Evolutionary conservation across 441 rosid genomes (phyloP), one percentile per base, ranked within the genome.

Genomic region (Macaranga tanarius): DNA sequence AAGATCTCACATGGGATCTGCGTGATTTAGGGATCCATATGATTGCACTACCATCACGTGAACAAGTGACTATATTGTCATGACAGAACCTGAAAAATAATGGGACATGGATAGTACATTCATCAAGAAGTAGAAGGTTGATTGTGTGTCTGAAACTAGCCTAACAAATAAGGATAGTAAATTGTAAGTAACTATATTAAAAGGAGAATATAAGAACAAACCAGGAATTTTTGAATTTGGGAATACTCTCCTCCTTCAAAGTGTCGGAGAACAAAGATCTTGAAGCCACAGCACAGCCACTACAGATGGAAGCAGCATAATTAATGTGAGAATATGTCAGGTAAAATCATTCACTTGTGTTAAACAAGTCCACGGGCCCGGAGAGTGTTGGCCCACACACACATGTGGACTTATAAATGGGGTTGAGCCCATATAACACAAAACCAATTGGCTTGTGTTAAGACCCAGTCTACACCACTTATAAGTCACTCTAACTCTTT

Each of bases 11-110:
- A 82, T 92, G 89, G n/a, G 88, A 87, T 86, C 89, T 89, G 73
- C 98, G 95, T 51, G 92, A 88, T 85, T 82, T 89, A 47, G 97
- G 97, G 77, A 84, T 86, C 99, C 99, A 96, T 75, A 96, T 93
- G 77, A 96, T 96, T 81, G 99, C 99, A 85, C 99, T 96, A 70
- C 99, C 99, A 81, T 96, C 99, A 64, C 97, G 99, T 73, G 99
- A 96, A 79, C 98, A 96, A 25, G 99, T 96, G 70, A 96, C 99
- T 78, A 96, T 89, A 87, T 89, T 92, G 84, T 93, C 97, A 76
- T 89, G 96, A 76, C 86, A 90, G 71, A 92, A 92, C 97, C 97
- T 95, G 84, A 54, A 80, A 34, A 79, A 82, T 56, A 74, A 67
- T 70, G 54, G 70, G 60, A 73, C 59, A 67, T 75, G 25, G 69